phyloP scores from a whole-genome alignment of 495 filamentous ascomycete species.

The Daldinia childiae region DNA sequence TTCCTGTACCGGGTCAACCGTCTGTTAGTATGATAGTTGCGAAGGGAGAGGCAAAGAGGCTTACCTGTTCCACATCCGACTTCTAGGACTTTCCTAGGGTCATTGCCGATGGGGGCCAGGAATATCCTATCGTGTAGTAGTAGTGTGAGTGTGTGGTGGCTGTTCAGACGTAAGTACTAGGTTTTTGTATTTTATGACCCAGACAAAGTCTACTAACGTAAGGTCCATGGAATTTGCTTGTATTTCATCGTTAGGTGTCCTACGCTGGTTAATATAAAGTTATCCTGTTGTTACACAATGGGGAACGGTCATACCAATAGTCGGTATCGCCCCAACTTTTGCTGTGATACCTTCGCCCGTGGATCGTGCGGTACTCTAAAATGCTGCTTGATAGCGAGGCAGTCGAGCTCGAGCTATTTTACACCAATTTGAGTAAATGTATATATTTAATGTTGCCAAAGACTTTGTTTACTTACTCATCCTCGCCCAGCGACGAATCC shows the following conservation, averaged over 20 bases:
- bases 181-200: neutral
- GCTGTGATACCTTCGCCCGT: slow-evolving; percentile 54
- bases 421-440: neutral
- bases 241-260: neutral
- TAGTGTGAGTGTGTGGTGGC: neutral
- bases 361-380: slow-evolving; percentile 53
- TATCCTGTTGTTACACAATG: neutral
- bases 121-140: neutral
- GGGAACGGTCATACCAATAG: slow-evolving; percentile 42
- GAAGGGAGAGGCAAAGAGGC: neutral
- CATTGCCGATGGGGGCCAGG: neutral
- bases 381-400: slow-evolving; percentile 57
- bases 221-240: slow-evolving; percentile 1
- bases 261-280: neutral
- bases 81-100: neutral
- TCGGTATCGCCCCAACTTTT: slow-evolving; percentile 37
- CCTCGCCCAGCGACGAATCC: neutral
- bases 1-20: neutral
- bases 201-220: neutral
- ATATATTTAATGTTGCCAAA: neutral
- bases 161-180: neutral
- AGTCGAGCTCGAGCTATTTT: slow-evolving; percentile 47
- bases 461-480: neutral
- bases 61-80: slow-evolving; percentile 1
- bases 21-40: neutral